Conservation (phyloP, 306 rosid species). For the Quercus suber region DNA sequence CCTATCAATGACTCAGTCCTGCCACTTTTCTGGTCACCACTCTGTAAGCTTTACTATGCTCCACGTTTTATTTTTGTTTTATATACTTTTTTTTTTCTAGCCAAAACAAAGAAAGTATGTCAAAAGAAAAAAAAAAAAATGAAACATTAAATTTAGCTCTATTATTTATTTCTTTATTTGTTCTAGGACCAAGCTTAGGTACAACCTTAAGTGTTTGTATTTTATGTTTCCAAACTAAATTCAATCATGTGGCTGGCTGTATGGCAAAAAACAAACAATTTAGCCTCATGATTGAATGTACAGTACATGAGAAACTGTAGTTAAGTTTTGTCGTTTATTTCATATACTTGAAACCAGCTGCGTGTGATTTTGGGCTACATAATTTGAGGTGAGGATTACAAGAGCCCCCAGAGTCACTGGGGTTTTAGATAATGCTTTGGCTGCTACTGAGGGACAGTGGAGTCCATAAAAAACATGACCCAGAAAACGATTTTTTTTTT, state of each 20-base stretch:
- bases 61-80: too few relatives aligned
- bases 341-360: background rate
- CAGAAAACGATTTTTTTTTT: background rate
- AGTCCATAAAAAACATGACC: slow-evolving; percentile 20
- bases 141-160: background rate
- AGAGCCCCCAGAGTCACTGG: slow-evolving; percentile 24
- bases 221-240: too few relatives aligned
- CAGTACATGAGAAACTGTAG: too few relatives aligned
- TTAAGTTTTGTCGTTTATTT: background rate
- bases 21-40: too few relatives aligned
- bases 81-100: too few relatives aligned
- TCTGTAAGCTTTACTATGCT: too few relatives aligned
- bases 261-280: too few relatives aligned
- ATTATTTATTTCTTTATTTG: background rate
- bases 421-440: slow-evolving; percentile 45
- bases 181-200: background rate
- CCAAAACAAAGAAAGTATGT: background rate
- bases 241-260: too few relatives aligned
- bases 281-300: too few relatives aligned
- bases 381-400: background rate
- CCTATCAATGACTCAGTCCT: too few relatives aligned
- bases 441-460: slow-evolving; percentile 22
- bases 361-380: background rate
- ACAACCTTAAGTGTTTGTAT: too few relatives aligned
- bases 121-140: background rate